Evolutionary conservation across 2,329 filamentous ascomycete genomes (phyloP), one percentile per base, ranked within the genome.

Genomic region (Blastomyces parvus): DNA sequence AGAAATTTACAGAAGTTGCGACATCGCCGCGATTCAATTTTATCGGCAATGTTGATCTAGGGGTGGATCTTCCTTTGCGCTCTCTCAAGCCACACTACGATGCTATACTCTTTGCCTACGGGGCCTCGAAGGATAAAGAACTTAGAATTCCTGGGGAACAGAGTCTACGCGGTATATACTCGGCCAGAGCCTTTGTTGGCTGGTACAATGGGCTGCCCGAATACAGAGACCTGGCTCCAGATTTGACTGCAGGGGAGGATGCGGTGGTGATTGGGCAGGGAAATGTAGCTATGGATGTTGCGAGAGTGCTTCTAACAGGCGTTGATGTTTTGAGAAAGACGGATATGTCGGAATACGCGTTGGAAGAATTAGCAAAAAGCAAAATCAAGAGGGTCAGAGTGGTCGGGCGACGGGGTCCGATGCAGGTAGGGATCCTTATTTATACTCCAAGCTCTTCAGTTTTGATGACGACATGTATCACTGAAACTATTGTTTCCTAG

Each of bases 161-260:
- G 71, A 82, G 87, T 3, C 74, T 77, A 6, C 78, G 94, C 7
- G 90, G 90, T 2, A 86, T 97, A 22, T 88, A 91, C 73, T 96
- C 92, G 8, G 94, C 94, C 1, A 85, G 94, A 36, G 88, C 91
- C 48, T 97, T 97, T 73, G 94, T 99, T 1, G 94, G 92, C 22
- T 99, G 94, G 94, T 99, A 99, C 76, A 99, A 99, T 74, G 94
- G 94, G 2, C 82, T 96, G 2, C 94, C 94, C 0, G 89, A 95
- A 69, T 89, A 89, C 72, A 83, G 88, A 25, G 76, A 83, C 68
- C 78, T 96, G 8, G 79, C 83, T n/a, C 89, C 91, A 0, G 84
- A 91, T 71, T 81, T 97, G 33, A 83, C 85, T 0, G 80, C 81
- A 11, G 89, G 88, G 0, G 90, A 96, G 60, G 87, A 92, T 65